Evolutionary conservation across 2,329 filamentous ascomycete species (phyloP), one percentile per base, ranked within the genome.

Genomic region (Achaetomium macrosporum): DNA sequence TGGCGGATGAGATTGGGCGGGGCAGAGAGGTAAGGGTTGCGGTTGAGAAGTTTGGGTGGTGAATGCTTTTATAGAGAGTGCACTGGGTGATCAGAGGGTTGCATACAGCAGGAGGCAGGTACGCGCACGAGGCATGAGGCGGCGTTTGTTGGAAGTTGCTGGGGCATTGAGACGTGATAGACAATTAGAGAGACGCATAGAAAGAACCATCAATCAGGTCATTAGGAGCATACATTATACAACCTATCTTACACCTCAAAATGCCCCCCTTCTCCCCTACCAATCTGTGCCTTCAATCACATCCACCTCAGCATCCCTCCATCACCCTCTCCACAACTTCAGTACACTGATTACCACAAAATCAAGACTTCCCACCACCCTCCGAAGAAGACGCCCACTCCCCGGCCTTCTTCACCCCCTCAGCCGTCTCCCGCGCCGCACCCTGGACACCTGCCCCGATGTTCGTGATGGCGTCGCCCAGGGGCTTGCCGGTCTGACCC

Each of bases 41-140:
- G 29, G 76, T 85, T 25, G 83, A 86, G 76, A 86, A 86, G 62
- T 85, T 85, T 72, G 82, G 82, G 1, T 86, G 83, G 83, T 86
- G 51, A 62, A 35, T 12, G n/a, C 12, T 42, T 11, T 2, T 3
- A 39, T 25, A 29, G 19, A 42, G 6, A 31, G 25, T 4, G 36
- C 37, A 9, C 25, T n/a, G 12, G 11, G 10, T 42, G 25, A 7
- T 25, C 7, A 25, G 7, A 25, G 4, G 25, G 25, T 7, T 25
- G 25, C 25, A 25, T 25, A 4, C 25, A 7, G 25, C 25, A 35
- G 31, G 31, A 31, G 42, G 29, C 15, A 19, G 30, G 20, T 37
- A 30, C 10, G 30, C 39, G 36, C 29, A 50, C 29, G 30, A 29
- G 25, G 25, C 25, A 25, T 25, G 4, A 7, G 25, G 4, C 37